Conservation (phyloP, 2,329 filamentous ascomycete genomes). For the Sphaerulina musiva region DNA sequence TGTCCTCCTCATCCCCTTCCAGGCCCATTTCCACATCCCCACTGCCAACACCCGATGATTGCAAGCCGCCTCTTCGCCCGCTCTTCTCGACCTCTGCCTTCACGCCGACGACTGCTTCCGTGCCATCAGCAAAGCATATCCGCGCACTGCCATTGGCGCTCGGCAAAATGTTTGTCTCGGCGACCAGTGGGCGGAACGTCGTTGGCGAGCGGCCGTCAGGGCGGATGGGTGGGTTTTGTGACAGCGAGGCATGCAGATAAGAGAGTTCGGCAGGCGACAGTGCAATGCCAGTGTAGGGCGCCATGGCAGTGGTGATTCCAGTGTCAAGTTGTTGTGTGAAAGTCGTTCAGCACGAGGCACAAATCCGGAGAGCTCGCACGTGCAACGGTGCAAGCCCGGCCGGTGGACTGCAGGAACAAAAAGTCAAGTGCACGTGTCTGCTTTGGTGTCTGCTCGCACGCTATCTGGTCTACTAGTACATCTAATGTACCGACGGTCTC, state of each 20-base stretch:
- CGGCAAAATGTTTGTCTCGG: conserved; percentile 84
- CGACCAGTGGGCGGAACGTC: conserved; percentile 84
- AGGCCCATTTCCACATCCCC: conserved; percentile 24
- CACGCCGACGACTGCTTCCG: conserved; percentile 89
- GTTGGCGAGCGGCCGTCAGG: conserved; percentile 75
- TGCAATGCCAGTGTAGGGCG: conserved; percentile 55
- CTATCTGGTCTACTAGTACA: not conserved
- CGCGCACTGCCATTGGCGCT: conserved; percentile 87
- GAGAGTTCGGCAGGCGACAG: conserved; percentile 94
- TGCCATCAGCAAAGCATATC: conserved; percentile 90
- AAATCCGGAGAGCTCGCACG: not conserved
- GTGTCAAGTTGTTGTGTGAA: not conserved
- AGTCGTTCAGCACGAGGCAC: not conserved
- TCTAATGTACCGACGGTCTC: not conserved
- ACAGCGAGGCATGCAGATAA: conserved; percentile 84
- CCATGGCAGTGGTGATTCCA: conserved; percentile 41
- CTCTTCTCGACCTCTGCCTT: conserved; percentile 91
- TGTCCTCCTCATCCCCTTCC: conserved; percentile 40
- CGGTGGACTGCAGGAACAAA: not conserved
- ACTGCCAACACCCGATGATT: not conserved
- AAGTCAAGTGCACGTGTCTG: not conserved
- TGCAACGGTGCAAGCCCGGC: not conserved
- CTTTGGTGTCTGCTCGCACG: not conserved
- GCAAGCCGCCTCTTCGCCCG: conserved; percentile 24
- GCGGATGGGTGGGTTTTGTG: conserved; percentile 73